A percentile compares a stretch with the other conserved stretches of the same genome.
phyloP scores from a whole-genome alignment of 2,329 filamentous ascomycete genomes.

The Aspergillus sp. region DNA sequence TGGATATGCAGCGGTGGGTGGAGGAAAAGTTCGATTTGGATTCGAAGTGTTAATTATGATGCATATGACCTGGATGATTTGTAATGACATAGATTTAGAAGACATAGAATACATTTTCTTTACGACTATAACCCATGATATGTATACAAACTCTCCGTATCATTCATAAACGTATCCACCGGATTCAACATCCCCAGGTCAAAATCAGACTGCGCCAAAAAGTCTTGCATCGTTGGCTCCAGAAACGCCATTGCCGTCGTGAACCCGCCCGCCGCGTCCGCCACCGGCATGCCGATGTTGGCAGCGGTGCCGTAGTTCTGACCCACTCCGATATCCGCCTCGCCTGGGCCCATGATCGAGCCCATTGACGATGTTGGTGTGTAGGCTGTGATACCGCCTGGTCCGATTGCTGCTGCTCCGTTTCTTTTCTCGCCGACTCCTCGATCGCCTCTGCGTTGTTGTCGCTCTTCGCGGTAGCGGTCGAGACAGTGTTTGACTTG shows the following conservation, averaged over 20 bases:
- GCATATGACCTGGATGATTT: no score
- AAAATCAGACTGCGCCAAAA: constrained; percentile 33
- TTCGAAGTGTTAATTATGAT: constrained; percentile 2
- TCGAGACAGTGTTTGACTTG: constrained; percentile 28
- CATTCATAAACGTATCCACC: constrained; percentile 30
- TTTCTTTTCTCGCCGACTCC: not conserved
- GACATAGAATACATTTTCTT: not conserved
- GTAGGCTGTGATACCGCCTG: not conserved
- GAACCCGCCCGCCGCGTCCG: constrained; percentile 26
- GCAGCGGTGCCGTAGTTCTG: not conserved
- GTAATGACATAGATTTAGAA: no score
- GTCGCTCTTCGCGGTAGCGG: constrained; percentile 11
- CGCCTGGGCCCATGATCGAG: no score
- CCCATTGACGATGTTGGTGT: no score
- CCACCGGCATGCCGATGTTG: constrained; percentile 8
- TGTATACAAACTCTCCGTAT: constrained; percentile 28
- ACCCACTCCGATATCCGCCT: no score
- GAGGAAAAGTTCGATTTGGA: constrained; percentile 19
- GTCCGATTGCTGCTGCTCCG: not conserved
- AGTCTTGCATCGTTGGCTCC: constrained; percentile 36
- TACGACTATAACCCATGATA: constrained; percentile 17
- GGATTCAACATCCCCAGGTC: constrained; percentile 30
- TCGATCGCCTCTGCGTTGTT: not conserved
- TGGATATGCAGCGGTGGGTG: constrained; percentile 31
- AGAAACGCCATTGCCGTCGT: constrained; percentile 35